A percentile compares a stretch with the other conserved stretches of the same genome.
phyloP scores from a whole-genome alignment of 352 stramenopile genomes.

The Pythium scleroteichum region DNA sequence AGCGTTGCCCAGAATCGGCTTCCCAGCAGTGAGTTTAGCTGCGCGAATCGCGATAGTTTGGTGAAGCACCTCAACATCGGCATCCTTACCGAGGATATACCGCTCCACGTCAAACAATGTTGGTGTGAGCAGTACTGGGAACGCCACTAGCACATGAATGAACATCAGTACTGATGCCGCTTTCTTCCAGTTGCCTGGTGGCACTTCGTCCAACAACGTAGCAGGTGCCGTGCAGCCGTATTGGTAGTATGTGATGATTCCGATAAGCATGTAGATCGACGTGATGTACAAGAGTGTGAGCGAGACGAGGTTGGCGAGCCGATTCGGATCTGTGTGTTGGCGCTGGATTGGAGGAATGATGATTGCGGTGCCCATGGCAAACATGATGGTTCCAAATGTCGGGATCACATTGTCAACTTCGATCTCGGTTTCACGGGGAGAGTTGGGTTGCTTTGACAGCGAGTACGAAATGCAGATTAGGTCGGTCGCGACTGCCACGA shows the following conservation, averaged over 20 bases:
- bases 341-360: slow-evolving; percentile 68
- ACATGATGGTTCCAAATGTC: slow-evolving; percentile 75
- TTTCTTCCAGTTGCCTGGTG: slow-evolving; percentile 33
- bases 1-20: slow-evolving; percentile 41
- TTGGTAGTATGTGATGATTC: slow-evolving; percentile 67
- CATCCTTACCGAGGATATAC: slow-evolving; percentile 58
- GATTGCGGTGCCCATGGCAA: slow-evolving; percentile 63
- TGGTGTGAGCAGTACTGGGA: slow-evolving; percentile 60
- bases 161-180: slow-evolving; percentile 49
- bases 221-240: slow-evolving; percentile 64
- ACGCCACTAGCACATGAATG: slow-evolving; percentile 60
- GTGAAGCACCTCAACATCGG: slow-evolving; percentile 55
- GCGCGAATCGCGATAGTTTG: slow-evolving; percentile 41
- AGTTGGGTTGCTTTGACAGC: slow-evolving; percentile 36
- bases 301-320: slow-evolving; percentile 58
- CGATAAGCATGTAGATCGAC: slow-evolving; percentile 69
- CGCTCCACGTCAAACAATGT: slow-evolving; percentile 71
- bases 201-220: slow-evolving; percentile 60
- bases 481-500: slow-evolving; percentile 53
- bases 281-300: slow-evolving; percentile 73
- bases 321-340: slow-evolving; percentile 48
- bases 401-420: slow-evolving; percentile 39
- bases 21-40: slow-evolving; percentile 33
- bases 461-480: slow-evolving; percentile 56
- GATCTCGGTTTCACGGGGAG: slow-evolving; percentile 55